Conservation (phyloP, 108 stramenopile species). For the Aurantiochytrium sp. region DNA sequence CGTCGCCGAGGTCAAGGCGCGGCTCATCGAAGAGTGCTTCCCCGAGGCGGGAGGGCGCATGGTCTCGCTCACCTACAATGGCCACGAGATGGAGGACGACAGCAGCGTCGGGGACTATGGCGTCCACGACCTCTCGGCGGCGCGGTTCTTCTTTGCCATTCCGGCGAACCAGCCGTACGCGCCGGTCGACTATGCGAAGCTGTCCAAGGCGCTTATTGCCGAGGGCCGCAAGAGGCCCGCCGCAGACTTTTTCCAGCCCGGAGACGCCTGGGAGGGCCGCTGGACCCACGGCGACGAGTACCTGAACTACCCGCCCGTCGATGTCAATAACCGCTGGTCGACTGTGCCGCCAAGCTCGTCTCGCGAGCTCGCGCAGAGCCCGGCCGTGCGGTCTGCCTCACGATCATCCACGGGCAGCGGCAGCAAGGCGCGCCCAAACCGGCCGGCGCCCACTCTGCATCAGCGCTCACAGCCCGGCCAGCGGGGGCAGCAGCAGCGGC, state of each 20-base stretch:
- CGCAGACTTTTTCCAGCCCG: background rate
- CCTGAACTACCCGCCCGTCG: background rate
- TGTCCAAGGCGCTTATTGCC: background rate
- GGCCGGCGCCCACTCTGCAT: background rate
- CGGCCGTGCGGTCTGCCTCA: background rate
- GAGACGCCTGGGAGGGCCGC: constrained; percentile 17
- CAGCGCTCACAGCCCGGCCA: no score
- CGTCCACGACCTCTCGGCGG: background rate
- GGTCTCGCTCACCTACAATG: background rate
- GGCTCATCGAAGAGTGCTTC: background rate
- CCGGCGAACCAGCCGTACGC: background rate
- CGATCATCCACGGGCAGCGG: background rate
- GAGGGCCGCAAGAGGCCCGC: constrained; percentile 5
- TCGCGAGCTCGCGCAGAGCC: background rate
- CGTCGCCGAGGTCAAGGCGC: constrained; percentile 12
- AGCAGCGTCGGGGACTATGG: background rate
- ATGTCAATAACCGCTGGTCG: background rate
- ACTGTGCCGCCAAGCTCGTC: background rate
- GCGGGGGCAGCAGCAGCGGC: no score
- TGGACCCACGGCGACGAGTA: constrained; percentile 22
- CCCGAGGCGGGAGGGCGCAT: background rate
- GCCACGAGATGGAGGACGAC: constrained; percentile 8
- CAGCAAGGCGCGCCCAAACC: background rate
- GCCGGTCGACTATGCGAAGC: background rate
- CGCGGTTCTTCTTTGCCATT: background rate